Conservation (phyloP, 768 basidiomycete species). For the Candolleomyces efflorescens region DNA sequence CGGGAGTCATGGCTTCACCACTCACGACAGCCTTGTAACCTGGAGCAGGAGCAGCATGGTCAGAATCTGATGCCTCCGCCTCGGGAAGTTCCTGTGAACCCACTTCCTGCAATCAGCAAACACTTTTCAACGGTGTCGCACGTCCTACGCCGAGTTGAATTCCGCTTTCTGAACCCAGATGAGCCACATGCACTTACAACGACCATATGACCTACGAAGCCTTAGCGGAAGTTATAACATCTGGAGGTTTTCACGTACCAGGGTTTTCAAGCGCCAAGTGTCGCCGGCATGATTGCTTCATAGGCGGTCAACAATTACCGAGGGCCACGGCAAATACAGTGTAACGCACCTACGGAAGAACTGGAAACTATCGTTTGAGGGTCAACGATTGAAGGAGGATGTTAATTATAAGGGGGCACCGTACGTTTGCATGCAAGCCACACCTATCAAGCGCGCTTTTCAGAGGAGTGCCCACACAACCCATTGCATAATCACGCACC, state of each 20-base stretch:
- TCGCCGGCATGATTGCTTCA: neutral
- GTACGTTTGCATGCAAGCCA: neutral
- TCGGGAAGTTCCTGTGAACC: too few relatives aligned
- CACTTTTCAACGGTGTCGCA: too few relatives aligned
- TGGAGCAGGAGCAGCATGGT: neutral
- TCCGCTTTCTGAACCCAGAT: too few relatives aligned
- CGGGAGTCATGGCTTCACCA: neutral
- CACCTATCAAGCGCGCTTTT: neutral
- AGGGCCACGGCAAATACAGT: neutral
- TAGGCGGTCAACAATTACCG: neutral
- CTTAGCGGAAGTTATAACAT: too few relatives aligned
- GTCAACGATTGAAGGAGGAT: neutral
- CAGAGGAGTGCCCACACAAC: neutral
- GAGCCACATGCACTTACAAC: too few relatives aligned
- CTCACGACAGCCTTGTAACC: neutral
- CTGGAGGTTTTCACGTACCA: too few relatives aligned
- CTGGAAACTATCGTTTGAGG: neutral
- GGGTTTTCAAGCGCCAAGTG: neutral
- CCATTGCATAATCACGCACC: neutral
- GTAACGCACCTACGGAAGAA: neutral
- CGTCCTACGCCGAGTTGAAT: too few relatives aligned
- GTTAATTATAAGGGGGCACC: neutral
- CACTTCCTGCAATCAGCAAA: too few relatives aligned
- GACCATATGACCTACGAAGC: too few relatives aligned
- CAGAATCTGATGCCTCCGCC: too few relatives aligned